Base-by-base conservation (phyloP, 352 stramenopile genomes). In the Phytophthora pistaciae region DNA sequence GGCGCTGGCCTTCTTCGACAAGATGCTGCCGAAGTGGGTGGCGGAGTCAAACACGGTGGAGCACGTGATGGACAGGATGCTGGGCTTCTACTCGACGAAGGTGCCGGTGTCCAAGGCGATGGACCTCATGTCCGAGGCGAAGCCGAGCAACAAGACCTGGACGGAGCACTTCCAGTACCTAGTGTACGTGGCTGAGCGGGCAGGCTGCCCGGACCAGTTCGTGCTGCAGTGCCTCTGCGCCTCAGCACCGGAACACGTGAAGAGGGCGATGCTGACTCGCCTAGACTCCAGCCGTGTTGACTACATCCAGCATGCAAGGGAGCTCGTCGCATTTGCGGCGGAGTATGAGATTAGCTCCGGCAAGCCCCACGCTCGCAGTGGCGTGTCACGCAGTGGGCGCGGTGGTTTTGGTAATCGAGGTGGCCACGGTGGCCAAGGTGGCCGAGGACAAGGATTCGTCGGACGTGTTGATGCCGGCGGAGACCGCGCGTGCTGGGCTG, bases 131-230 rank as follows among this genome's bases (percentile, higher is more conserved):
- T 48, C 40, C 13, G 40, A 48, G 40, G 5, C 40, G 40, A 48
- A 48, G 40, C 40, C 40, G 40, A 48, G 14, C 14, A 48, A 48
- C 40, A 48, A 48, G 40, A 40, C 40, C 6, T 61, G 62, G 38
- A 42, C 42, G 11, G 61, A 62, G 25, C 53, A 63, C 23, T 69
- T 44, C n/a, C 62, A 69, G 54, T 69, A 59, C 25, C 20, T 69
- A 21, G 23, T 63, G 31, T 23, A 18, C 18, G 20, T 63, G 8
- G 42, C 62, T 3, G 21, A 56, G 11, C 29, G n/a, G 21, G 29
- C 62, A 29, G 49, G 29, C 10, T 63, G 53, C 27, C 13, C 31
- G 3, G 29, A 55, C 21, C 56, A 21, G 21, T 63, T 63, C 23
- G 56, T 63, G 38, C 40, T 55, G 23, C 40, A 55, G 56, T 63